Conservation (phyloP, 1,284 basidiomycete genomes). For the Anthracocystis panici-leucophaei region DNA sequence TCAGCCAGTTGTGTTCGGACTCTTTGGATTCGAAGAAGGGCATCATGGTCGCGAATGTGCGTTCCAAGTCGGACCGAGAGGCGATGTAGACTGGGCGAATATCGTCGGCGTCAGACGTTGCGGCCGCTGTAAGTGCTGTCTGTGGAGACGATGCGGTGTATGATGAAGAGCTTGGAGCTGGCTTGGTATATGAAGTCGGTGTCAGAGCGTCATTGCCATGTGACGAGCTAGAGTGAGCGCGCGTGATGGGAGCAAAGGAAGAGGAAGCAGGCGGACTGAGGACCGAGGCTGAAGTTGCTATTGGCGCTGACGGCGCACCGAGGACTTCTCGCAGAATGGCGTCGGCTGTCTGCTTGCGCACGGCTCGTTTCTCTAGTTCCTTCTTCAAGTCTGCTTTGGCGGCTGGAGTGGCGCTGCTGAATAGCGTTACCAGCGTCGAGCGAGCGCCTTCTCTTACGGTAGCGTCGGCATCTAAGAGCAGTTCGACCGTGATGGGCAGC, state of each 20-base stretch:
- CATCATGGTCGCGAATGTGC: constrained; percentile 82
- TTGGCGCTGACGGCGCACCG: constrained; percentile 21
- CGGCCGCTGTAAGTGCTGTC: constrained; percentile 18
- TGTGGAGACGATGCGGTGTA: background rate
- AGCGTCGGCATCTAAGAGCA: constrained; percentile 89
- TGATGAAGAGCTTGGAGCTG: constrained; percentile 1
- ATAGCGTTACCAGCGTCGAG: constrained; percentile 83
- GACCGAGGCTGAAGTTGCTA: constrained; percentile 1
- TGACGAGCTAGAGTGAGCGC: constrained; percentile 3
- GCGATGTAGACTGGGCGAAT: constrained; percentile 76
- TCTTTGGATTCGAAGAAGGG: constrained; percentile 92
- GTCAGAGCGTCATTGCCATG: constrained; percentile 10
- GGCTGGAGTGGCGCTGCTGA: constrained; percentile 82
- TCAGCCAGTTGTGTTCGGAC: constrained; percentile 94
- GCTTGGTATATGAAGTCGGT: constrained; percentile 11
- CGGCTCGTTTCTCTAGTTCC: constrained; percentile 75
- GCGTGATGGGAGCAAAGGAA: constrained; percentile 15
- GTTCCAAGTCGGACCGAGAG: constrained; percentile 84
- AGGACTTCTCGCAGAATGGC: constrained; percentile 71
- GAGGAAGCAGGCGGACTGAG: constrained; percentile 19
- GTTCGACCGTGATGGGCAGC: constrained; percentile 81
- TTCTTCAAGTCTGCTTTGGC: constrained; percentile 93
- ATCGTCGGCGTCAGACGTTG: constrained; percentile 48
- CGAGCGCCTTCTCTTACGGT: constrained; percentile 87
- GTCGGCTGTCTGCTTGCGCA: constrained; percentile 79